Base-by-base conservation (phyloP, 331 rosid genomes). In the Erythrophleum ivorense region DNA sequence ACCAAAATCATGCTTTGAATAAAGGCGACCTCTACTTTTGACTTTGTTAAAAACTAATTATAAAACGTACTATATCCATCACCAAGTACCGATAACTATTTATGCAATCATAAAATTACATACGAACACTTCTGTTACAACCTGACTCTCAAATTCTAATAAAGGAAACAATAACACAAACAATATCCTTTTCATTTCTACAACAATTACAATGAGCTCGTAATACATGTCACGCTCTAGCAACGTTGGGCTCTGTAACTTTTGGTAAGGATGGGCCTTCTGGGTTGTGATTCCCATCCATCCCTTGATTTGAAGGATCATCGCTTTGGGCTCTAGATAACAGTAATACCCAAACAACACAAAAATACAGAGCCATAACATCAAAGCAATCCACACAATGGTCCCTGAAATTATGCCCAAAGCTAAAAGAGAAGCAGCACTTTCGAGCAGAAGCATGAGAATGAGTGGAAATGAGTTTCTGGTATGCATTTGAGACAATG, bases 301-400 rank as follows among this genome's bases (percentile, higher is more conserved):
- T 24, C 8, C 43, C 58, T 78, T 68, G 34, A 78, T 24, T 3
- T 16, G 10, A 5, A 40, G 54, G 15, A 71, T 48, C 78, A n/a
- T 0, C 38, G 62, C 34, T 62, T 50, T 36, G 48, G 62, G 45
- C 34, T 63, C 75, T 9, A 11, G n/a, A 14, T 0, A 0, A 46
- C 43, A 4, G 43, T 2, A 36, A 49, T 48, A 60, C 0, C 9
- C 76, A n/a, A 72, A 0, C 2, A 80, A 9, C 11, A 7, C 34
- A 72, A 72, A 49, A 36, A 49, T 5, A 18, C 58, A 60, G 8
- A 72, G 2, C 84, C 78, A 80, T 12, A 49, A 36, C 19, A 12
- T 4, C 55, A 71, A 14, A 13, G 11, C 15, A 16, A 34, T 34
- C 72, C 63, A 72, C 34, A 48, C n/a, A 48, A 38, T 24, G 1